Evolutionary conservation across 164 flowering plant species (phyloP).

Genomic region (Vitis amurensis): DNA sequence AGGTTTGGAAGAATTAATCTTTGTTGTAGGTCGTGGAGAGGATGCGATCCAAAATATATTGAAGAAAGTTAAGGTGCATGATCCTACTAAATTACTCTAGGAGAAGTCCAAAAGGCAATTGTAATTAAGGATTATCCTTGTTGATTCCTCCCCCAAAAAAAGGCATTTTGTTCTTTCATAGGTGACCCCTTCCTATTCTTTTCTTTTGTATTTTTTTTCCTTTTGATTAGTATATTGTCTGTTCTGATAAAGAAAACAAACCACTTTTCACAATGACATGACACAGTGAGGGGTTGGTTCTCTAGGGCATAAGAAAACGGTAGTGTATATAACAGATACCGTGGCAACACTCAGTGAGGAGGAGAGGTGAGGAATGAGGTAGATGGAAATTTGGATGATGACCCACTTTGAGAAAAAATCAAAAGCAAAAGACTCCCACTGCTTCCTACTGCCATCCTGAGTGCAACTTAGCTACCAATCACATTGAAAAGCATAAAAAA

Average conservation of each 20-base stretch:
- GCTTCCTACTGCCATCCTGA: slow-evolving; percentile 18
- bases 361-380: slow-evolving; percentile 27
- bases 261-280: slow-evolving; percentile 17
- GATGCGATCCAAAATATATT: no score
- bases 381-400: slow-evolving; percentile 25
- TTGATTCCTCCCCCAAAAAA: slow-evolving; percentile 12
- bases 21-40: no score
- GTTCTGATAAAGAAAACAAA: slow-evolving; percentile 18
- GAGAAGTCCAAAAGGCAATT: slow-evolving; percentile 10
- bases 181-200: slow-evolving; percentile 9
- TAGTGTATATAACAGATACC: not conserved
- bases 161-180: slow-evolving; percentile 10
- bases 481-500: slow-evolving; percentile 26
- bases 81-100: slow-evolving; percentile 8
- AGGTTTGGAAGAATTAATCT: no score
- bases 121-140: slow-evolving; percentile 11
- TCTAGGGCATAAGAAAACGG: slow-evolving; percentile 18
- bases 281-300: slow-evolving; percentile 12
- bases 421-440: slow-evolving; percentile 18
- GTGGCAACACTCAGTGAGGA: slow-evolving; percentile 7
- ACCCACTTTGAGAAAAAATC: slow-evolving; percentile 23
- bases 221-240: slow-evolving; percentile 13
- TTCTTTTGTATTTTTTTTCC: not conserved
- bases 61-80: no score
- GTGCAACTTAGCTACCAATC: slow-evolving; percentile 40